phyloP scores from a whole-genome alignment of 345 rosid genomes.

The Cardamine chenopodiifolia region DNA sequence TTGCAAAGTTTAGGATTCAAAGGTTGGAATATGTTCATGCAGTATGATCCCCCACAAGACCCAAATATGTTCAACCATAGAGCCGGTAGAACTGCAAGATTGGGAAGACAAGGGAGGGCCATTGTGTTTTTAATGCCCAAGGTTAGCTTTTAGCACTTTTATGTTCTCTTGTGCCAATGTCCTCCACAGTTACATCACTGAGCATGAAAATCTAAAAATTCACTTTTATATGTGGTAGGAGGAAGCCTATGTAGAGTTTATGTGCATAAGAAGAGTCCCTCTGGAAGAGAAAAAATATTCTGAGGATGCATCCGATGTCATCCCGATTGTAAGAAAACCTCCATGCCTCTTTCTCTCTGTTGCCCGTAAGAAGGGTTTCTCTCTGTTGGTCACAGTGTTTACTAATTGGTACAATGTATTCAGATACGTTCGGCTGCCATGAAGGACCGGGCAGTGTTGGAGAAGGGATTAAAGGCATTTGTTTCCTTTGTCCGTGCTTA shows the following conservation, averaged over 20 bases:
- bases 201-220: constrained; percentile 5
- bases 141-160: constrained; percentile 45
- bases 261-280: constrained; percentile 72
- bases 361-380: not conserved
- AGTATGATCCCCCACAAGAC: constrained; percentile 97
- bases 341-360: not conserved
- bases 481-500: constrained; percentile 89
- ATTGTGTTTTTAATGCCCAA: constrained; percentile 72
- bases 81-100: constrained; percentile 89
- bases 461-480: constrained; percentile 88
- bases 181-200: not conserved
- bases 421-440: constrained; percentile 74
- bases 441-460: constrained; percentile 87
- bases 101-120: constrained; percentile 82
- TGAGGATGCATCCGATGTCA: constrained; percentile 63
- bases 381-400: constrained; percentile 15
- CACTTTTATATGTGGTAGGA: constrained; percentile 52
- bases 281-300: constrained; percentile 59
- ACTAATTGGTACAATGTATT: constrained; percentile 13
- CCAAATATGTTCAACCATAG: constrained; percentile 89
- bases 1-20: not conserved
- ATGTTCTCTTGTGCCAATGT: not conserved
- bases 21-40: constrained; percentile 37
- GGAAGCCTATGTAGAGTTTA: constrained; percentile 84
- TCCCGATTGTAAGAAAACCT: constrained; percentile 60